Conservation (phyloP, 768 basidiomycete species). For the Tricholoma terreum region DNA sequence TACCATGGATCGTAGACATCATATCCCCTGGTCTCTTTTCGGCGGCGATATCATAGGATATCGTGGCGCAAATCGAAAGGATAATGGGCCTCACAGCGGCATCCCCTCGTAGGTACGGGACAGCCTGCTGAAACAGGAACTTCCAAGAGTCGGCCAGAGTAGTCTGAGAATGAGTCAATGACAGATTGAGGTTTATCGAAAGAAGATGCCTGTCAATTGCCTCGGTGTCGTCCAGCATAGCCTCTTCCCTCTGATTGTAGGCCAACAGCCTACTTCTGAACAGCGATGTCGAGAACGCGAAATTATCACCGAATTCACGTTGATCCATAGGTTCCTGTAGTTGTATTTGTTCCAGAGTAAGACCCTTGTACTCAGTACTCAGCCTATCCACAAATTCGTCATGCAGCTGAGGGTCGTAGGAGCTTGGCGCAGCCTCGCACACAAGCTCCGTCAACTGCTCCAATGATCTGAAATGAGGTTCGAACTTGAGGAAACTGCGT, state of each 20-base stretch:
- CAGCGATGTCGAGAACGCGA: conserved; percentile 63
- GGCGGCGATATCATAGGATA: conserved; percentile 62
- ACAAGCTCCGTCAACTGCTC: conserved; percentile 67
- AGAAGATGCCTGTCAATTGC: conserved; percentile 56
- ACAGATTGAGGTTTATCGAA: conserved; percentile 85
- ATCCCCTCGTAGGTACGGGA: conserved; percentile 64
- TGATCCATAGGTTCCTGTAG: conserved; percentile 58
- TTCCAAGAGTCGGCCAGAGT: conserved; percentile 78
- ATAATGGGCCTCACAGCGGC: conserved; percentile 51
- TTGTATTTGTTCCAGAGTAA: conserved; percentile 64
- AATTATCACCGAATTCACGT: conserved; percentile 78
- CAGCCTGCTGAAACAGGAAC: conserved; percentile 58
- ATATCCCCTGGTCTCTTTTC: conserved; percentile 79
- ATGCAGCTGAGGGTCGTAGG: conserved; percentile 72
- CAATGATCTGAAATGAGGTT: conserved; percentile 53
- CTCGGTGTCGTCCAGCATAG: conserved; percentile 41
- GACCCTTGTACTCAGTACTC: conserved; percentile 49
- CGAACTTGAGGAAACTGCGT: conserved; percentile 56
- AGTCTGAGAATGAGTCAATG: conserved; percentile 76
- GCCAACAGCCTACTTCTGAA: conserved; percentile 61
- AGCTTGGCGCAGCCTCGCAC: conserved; percentile 64
- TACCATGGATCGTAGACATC: conserved; percentile 78
- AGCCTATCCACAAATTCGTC: conserved; percentile 54
- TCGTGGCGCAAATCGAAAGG: conserved; percentile 54
- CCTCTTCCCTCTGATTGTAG: conserved; percentile 37